Evolutionary conservation across 352 stramenopile genomes (phyloP).

Genomic region (Saprolegnia parasitica): DNA sequence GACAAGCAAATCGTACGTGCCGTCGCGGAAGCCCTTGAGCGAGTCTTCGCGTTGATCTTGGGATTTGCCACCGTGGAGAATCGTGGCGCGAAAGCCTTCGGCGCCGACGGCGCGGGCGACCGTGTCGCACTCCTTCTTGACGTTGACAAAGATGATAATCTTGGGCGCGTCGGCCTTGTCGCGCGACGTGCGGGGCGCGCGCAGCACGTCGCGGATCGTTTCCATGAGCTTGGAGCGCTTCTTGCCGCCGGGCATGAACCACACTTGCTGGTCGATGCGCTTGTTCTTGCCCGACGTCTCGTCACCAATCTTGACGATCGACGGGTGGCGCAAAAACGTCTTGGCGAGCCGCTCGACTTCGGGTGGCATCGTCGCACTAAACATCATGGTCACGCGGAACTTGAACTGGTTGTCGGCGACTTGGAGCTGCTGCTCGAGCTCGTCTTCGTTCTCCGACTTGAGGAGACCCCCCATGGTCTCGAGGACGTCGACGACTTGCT

Average conservation of each 20-base stretch:
- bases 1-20: constrained; percentile 86
- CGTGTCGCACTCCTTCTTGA: constrained; percentile 97
- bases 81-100: constrained; percentile 86
- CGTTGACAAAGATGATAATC: constrained; percentile 99
- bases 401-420: constrained; percentile 61
- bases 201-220: constrained; percentile 77
- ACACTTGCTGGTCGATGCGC: constrained; percentile 94
- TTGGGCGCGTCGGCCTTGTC: constrained; percentile 82
- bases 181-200: constrained; percentile 50
- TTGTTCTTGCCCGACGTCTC: constrained; percentile 97
- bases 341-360: constrained; percentile 97
- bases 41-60: constrained; percentile 94
- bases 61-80: constrained; percentile 96
- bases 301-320: constrained; percentile 97
- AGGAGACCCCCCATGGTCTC: constrained; percentile 96
- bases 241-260: constrained; percentile 90
- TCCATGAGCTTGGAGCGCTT: constrained; percentile 88
- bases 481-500: constrained; percentile 93
- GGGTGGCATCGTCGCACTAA: constrained; percentile 97
- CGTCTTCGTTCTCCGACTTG: constrained; percentile 95
- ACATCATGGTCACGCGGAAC: constrained; percentile 92
- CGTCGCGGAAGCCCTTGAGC: constrained; percentile 86
- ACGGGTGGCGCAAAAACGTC: constrained; percentile 94
- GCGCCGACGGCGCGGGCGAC: constrained; percentile 91
- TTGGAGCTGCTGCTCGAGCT: constrained; percentile 92